Conservation (phyloP, 768 basidiomycete species). For the Tylopilus cervinicoccineus region DNA sequence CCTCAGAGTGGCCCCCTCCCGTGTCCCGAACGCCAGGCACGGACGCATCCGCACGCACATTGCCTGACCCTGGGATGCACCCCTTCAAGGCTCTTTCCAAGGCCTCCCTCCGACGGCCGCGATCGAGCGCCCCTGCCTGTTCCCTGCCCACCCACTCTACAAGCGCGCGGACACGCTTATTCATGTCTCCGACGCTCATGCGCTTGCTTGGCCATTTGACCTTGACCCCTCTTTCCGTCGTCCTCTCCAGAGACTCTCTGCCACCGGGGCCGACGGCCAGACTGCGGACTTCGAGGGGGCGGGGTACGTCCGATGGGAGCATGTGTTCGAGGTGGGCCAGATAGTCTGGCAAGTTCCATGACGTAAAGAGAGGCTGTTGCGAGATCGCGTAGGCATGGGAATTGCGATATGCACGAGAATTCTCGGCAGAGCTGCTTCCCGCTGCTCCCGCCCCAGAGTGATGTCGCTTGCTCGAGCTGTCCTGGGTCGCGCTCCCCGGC, state of each 20-base stretch:
- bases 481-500: slow-evolving; percentile 35
- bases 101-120: slow-evolving; percentile 64
- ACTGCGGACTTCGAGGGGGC: slow-evolving; percentile 67
- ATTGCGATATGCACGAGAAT: slow-evolving; percentile 68
- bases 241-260: slow-evolving; percentile 55
- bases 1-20: slow-evolving; percentile 10
- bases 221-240: slow-evolving; percentile 73
- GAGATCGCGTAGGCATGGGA: slow-evolving; percentile 77
- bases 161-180: slow-evolving; percentile 85
- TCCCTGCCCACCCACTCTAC: slow-evolving; percentile 94
- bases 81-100: slow-evolving; percentile 50
- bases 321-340: slow-evolving; percentile 81
- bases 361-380: slow-evolving; percentile 74
- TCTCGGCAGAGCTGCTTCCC: slow-evolving; percentile 40
- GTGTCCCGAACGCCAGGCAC: slow-evolving; percentile 16
- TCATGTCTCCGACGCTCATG: slow-evolving; percentile 97
- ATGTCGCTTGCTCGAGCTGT: slow-evolving; percentile 48
- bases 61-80: slow-evolving; percentile 7
- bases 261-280: slow-evolving; percentile 39
- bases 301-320: slow-evolving; percentile 72
- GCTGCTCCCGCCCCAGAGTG: slow-evolving; percentile 36
- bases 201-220: slow-evolving; percentile 93
- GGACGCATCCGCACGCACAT: slow-evolving; percentile 4
- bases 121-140: slow-evolving; percentile 72
- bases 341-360: slow-evolving; percentile 94